A percentile compares a stretch with the other conserved stretches of the same genome.
Conservation (phyloP, 306 rosid genomes). For the Quercus parvula region DNA sequence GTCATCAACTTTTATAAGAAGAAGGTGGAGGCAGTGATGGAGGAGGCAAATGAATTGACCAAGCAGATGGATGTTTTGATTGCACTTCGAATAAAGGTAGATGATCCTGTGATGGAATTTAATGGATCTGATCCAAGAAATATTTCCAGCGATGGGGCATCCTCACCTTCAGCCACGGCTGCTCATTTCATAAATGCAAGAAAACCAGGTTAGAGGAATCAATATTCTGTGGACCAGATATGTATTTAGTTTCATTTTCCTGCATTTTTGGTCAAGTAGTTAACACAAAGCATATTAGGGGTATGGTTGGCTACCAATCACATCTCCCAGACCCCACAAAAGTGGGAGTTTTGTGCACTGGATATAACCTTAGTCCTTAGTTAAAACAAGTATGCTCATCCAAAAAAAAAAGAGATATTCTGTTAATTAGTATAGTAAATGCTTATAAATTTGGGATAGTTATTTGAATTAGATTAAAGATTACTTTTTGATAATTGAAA, state of each 20-base stretch:
- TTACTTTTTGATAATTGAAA: not conserved
- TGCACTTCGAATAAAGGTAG: slow-evolving; percentile 63
- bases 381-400: too few relatives aligned
- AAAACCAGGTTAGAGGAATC: slow-evolving; percentile 34
- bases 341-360: too few relatives aligned
- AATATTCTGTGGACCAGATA: not conserved
- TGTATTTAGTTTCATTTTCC: not conserved
- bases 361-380: too few relatives aligned
- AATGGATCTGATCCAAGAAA: slow-evolving; percentile 14
- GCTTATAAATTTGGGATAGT: too few relatives aligned
- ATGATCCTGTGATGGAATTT: slow-evolving; percentile 36
- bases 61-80: slow-evolving; percentile 70
- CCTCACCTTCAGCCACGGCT: slow-evolving; percentile 19
- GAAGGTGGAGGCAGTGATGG: slow-evolving; percentile 43
- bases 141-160: slow-evolving; percentile 16
- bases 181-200: slow-evolving; percentile 16
- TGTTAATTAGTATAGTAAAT: too few relatives aligned
- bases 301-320: too few relatives aligned
- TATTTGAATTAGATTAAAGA: too few relatives aligned
- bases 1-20: slow-evolving; percentile 54
- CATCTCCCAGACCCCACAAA: too few relatives aligned
- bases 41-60: slow-evolving; percentile 69
- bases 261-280: too few relatives aligned
- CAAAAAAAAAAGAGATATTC: too few relatives aligned
- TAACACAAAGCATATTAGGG: too few relatives aligned